Conservation (phyloP, 2,329 filamentous ascomycete species). For the Trichoderma arundinaceum region DNA sequence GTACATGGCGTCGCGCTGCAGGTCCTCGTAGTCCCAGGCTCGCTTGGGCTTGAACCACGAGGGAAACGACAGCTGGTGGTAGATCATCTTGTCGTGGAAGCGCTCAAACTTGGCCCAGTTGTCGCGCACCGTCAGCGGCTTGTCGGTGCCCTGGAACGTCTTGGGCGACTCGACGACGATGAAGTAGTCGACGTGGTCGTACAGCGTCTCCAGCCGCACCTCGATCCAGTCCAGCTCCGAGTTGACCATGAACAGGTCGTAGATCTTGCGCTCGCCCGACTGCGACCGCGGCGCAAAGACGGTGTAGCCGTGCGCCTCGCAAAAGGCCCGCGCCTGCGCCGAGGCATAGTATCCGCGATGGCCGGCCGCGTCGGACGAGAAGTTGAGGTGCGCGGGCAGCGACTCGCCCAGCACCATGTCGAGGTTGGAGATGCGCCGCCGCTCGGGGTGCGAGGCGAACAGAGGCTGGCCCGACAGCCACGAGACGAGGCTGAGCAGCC, state of each 20-base stretch:
- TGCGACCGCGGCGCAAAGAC: conserved; percentile 39
- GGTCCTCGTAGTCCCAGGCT: conserved; percentile 59
- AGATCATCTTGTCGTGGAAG: conserved; percentile 66
- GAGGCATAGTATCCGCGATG: conserved; percentile 42
- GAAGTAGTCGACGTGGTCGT: conserved; percentile 67
- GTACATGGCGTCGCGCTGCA: conserved; percentile 63
- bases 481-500: conserved; percentile 28
- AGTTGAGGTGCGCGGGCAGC: conserved; percentile 38
- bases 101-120: conserved; percentile 58
- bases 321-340: conserved; percentile 39
- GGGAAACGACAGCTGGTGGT: conserved; percentile 58
- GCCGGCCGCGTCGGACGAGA: conserved; percentile 31
- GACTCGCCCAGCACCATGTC: conserved; percentile 28
- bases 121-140: conserved; percentile 59
- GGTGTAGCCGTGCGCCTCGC: conserved; percentile 43
- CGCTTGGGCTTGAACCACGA: conserved; percentile 45
- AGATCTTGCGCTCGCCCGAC: conserved; percentile 42
- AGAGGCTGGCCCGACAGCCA: conserved; percentile 35
- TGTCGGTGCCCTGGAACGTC: conserved; percentile 63
- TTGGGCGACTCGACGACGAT: conserved; percentile 64
- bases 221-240: conserved; percentile 70
- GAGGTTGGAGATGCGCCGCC: conserved; percentile 37
- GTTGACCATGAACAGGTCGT: conserved; percentile 66
- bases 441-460: conserved; percentile 33
- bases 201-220: conserved; percentile 64